Percentiles rank a stretch among this genome's conserved stretches.
Conservation (phyloP, 805 yeast genomes). For the Priceomyces fermenticarens region DNA sequence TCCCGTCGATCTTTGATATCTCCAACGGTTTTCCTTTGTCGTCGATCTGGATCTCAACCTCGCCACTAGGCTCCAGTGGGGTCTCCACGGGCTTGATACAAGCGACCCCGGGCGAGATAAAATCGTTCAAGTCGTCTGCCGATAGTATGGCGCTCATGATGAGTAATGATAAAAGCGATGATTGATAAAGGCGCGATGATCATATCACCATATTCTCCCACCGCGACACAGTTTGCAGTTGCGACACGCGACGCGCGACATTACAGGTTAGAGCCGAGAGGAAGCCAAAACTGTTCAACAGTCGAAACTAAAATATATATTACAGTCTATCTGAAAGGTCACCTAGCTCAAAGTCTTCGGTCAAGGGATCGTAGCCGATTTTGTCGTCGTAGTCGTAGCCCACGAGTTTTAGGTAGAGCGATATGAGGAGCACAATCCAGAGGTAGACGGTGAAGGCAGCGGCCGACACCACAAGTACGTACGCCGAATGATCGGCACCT, state of each 20-base stretch:
- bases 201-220: no score
- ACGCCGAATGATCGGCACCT: constrained; percentile 84
- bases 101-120: constrained; percentile 90
- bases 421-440: constrained; percentile 60
- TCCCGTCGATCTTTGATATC: constrained; percentile 61
- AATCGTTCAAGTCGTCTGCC: constrained; percentile 90
- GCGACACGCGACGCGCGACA: no score
- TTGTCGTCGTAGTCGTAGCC: constrained; percentile 43
- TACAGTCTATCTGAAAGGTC: constrained; percentile 31
- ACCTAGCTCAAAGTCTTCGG: constrained; percentile 34
- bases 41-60: constrained; percentile 58
- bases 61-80: constrained; percentile 19
- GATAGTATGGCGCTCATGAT: constrained; percentile 83
- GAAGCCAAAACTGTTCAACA: no score
- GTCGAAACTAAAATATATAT: no score
- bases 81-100: constrained; percentile 74
- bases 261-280: no score
- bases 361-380: constrained; percentile 15
- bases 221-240: no score
- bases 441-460: constrained; percentile 71
- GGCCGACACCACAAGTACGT: constrained; percentile 65
- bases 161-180: not conserved
- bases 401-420: constrained; percentile 50
- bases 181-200: no score
- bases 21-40: constrained; percentile 61